A percentile compares a stretch with the other conserved stretches of the same genome.
Evolutionary conservation across 2,329 filamentous ascomycete genomes (phyloP).

Genomic region (Diaporthe batatas): DNA sequence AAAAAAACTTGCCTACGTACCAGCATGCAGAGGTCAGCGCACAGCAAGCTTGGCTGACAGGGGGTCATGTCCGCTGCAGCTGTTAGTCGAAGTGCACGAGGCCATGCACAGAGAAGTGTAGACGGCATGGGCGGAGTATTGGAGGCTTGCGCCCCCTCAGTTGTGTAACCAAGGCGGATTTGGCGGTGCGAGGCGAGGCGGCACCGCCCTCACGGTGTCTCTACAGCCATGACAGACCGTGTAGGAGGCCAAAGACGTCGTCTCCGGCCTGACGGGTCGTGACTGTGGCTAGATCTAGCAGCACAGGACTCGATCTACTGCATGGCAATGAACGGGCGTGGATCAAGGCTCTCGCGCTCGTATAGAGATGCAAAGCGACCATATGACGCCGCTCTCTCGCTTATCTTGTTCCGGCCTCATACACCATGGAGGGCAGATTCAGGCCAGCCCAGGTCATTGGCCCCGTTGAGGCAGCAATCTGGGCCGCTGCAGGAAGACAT

Average conservation of each 20-base stretch:
- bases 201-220: constrained; percentile 19
- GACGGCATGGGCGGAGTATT: constrained; percentile 26
- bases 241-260: constrained; percentile 26
- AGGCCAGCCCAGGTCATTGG: constrained; percentile 32
- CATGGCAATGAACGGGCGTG: constrained; percentile 13
- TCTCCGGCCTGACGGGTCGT: constrained; percentile 38
- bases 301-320: not conserved
- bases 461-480: constrained; percentile 1
- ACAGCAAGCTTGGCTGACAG: constrained; percentile 31
- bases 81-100: constrained; percentile 33
- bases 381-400: constrained; percentile 39
- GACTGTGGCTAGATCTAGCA: constrained; percentile 4
- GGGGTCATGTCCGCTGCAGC: constrained; percentile 29
- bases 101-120: constrained; percentile 9
- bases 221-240: constrained; percentile 1
- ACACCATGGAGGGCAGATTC: constrained; percentile 30
- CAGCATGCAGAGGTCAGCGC: constrained; percentile 24
- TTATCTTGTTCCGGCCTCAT: constrained; percentile 39
- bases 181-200: constrained; percentile 24
- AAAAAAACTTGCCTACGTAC: constrained; percentile 1
- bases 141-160: constrained; percentile 39
- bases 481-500: constrained; percentile 30
- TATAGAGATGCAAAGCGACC: constrained; percentile 19
- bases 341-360: constrained; percentile 22
- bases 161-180: constrained; percentile 34